These are phyloP conservation scores for Taiozyma onychis DNA, from an alignment of 1,139 yeast genomes.

Conservation along the genomic window DNA sequence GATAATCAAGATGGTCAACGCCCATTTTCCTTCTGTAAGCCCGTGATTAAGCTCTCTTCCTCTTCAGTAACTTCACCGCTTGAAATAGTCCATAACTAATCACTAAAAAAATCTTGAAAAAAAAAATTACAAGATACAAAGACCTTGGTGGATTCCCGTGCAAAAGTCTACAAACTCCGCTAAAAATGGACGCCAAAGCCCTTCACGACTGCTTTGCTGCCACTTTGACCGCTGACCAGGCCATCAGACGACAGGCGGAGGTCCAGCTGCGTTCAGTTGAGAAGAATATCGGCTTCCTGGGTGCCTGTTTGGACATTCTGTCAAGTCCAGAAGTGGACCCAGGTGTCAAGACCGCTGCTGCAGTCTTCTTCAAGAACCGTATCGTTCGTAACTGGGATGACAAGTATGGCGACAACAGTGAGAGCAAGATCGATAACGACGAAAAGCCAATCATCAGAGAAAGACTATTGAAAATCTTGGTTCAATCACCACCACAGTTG, in stretches of 20 bases:
- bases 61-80: too few relatives aligned
- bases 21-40: too few relatives aligned
- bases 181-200: constrained; percentile 56
- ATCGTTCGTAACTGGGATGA: constrained; percentile 60
- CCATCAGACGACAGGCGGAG: constrained; percentile 66
- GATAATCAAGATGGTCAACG: too few relatives aligned
- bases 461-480: constrained; percentile 37
- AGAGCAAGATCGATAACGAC: constrained; percentile 45
- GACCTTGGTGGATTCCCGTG: background rate
- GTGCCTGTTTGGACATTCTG: constrained; percentile 77
- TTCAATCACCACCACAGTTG: constrained; percentile 36
- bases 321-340: constrained; percentile 46
- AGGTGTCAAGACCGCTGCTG: constrained; percentile 70
- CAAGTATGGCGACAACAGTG: constrained; percentile 26
- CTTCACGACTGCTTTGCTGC: constrained; percentile 77
- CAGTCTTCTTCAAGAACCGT: constrained; percentile 80
- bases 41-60: too few relatives aligned
- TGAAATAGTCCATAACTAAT: background rate
- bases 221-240: constrained; percentile 67
- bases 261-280: constrained; percentile 52
- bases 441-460: constrained; percentile 73
- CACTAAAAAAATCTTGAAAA: background rate
- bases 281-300: constrained; percentile 62
- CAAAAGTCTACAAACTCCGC: background rate
- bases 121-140: background rate